Base-by-base conservation (phyloP, 768 basidiomycete genomes). In the Tulasnella sp. region DNA sequence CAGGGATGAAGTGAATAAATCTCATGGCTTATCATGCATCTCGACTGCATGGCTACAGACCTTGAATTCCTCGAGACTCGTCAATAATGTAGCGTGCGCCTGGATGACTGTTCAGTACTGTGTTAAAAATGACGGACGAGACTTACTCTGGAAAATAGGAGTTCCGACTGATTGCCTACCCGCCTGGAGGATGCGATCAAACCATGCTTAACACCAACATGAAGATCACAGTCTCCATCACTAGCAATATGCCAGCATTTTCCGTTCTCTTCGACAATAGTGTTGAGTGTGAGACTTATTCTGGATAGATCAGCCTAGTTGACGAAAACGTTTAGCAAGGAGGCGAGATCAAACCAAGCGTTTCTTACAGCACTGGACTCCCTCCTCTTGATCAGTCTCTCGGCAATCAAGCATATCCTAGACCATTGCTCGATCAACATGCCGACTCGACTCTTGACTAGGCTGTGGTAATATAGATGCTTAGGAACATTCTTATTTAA, bases 371-470 rank as follows among this genome's bases (percentile, higher is more conserved):
- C 82, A 70, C 85, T 83, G 67, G 88, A 83, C 73, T 92, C 85
- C 61, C 87, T 78, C 67, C 92, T 78, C 66, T 82, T 88, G 48
- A 93, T 76, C 57, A 88, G 76, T 55, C 90, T 82, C 67, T 98
- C 93, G 16, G 81, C 75, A 48, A 90, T 73, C 50, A 86, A 68
- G 63, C 86, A 87, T 61, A 96, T 80, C 60, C 83, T 81, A 59
- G 91, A 86, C 87, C 91, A 95, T 55, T 86, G 81, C 53, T 89
- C 89, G 53, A 96, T 83, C 34, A 93, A 69, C 2, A 77, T 70
- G 37, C 68, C 72, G n/a, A 93, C 67, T 64, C 78, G 84, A 40
- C 74, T 72, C 45, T 87, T 79, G n/a, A 91, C 75, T 35, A 76
- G 68, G 29, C 88, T 91, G 62, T n/a, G n/a, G n/a, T n/a, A n/a